Conservation (phyloP, 2,329 filamentous ascomycete species). For the Aspergillaceae sp. region DNA sequence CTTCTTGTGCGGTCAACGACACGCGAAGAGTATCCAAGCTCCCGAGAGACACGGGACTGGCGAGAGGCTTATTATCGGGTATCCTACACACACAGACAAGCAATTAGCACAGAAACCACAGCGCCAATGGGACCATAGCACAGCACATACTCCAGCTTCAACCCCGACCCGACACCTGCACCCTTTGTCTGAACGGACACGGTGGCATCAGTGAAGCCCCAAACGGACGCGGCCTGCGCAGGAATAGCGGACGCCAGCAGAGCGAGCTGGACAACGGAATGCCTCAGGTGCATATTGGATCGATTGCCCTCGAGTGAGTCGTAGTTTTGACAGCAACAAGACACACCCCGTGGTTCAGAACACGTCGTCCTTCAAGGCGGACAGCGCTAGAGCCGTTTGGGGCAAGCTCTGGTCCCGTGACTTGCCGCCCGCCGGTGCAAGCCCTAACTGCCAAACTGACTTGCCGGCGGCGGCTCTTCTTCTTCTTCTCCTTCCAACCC, state of each 20-base stretch:
- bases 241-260: conserved; percentile 29
- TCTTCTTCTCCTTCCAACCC: conserved; percentile 5
- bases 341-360: no score
- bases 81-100: conserved; percentile 40
- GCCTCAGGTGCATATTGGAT: conserved; percentile 30
- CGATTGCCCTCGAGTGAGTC: no score
- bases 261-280: conserved; percentile 26
- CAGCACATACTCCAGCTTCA: conserved; percentile 49
- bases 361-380: no score
- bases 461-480: conserved; percentile 1
- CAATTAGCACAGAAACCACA: background rate
- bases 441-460: conserved; percentile 29
- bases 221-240: conserved; percentile 42
- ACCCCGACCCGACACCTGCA: conserved; percentile 42
- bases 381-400: conserved; percentile 6
- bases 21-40: conserved; percentile 70
- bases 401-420: conserved; percentile 23
- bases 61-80: conserved; percentile 50
- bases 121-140: background rate
- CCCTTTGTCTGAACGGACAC: conserved; percentile 53
- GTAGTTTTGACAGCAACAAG: no score
- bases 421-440: conserved; percentile 18
- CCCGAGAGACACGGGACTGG: conserved; percentile 57
- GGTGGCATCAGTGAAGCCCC: conserved; percentile 58
- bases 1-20: conserved; percentile 70